Evolutionary conservation across 148 eudicot genomes (phyloP).

Genomic region (Rhododendron vialii): DNA sequence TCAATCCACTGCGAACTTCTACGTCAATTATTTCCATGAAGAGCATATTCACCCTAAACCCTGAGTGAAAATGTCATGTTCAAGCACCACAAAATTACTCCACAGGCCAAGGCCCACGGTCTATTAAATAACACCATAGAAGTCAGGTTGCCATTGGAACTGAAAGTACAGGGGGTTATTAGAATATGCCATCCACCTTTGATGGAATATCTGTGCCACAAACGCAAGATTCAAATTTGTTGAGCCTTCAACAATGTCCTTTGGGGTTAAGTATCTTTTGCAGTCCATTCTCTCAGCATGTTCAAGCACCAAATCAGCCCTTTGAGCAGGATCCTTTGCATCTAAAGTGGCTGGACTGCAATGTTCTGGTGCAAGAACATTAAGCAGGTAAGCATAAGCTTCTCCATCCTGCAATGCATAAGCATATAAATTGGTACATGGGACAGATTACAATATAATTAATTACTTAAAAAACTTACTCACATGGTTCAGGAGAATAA

Average conservation of each 20-base stretch:
- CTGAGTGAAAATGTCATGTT: neutral
- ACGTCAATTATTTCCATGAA: neutral
- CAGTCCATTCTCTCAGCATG: slow-evolving; percentile 99
- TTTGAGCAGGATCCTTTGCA: slow-evolving; percentile 59
- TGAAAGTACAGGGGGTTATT: neutral
- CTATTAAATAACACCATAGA: neutral
- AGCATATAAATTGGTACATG: neutral
- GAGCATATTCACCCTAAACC: neutral
- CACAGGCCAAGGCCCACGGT: neutral
- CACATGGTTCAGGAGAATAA: neutral
- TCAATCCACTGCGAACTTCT: neutral
- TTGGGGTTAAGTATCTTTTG: slow-evolving; percentile 75
- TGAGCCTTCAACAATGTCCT: slow-evolving; percentile 84
- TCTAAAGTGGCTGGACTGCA: slow-evolving; percentile 81
- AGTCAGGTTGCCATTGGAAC: neutral
- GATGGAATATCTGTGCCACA: slow-evolving; percentile 89
- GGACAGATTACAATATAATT: neutral
- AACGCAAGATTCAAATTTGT: slow-evolving; percentile 89
- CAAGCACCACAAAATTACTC: neutral
- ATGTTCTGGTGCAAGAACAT: slow-evolving; percentile 96
- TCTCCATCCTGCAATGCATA: slow-evolving; percentile 76
- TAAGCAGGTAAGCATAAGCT: slow-evolving; percentile 92
- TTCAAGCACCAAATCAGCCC: slow-evolving; percentile 85
- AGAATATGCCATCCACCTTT: slow-evolving; percentile 45
- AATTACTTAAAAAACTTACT: neutral